Conservation (phyloP, 768 basidiomycete genomes). For the Lentinula sp. region DNA sequence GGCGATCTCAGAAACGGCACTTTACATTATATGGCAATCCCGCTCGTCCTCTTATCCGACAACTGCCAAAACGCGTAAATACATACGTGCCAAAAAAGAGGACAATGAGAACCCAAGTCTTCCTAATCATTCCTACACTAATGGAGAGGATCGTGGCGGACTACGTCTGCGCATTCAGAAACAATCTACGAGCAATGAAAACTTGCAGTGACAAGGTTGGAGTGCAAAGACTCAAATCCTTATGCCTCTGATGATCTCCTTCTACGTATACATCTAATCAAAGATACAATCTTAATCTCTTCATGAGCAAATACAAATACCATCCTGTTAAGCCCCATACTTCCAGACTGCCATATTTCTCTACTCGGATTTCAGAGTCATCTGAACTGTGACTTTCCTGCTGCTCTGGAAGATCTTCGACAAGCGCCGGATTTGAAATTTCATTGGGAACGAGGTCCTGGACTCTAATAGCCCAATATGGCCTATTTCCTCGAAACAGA, state of each 20-base stretch:
- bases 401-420: neutral
- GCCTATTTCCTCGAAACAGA: slow-evolving; percentile 48
- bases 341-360: slow-evolving; percentile 46
- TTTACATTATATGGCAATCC: slow-evolving; percentile 73
- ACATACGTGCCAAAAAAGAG: slow-evolving; percentile 24
- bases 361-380: slow-evolving; percentile 36
- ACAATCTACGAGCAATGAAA: neutral
- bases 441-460: slow-evolving; percentile 43
- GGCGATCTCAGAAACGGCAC: slow-evolving; percentile 59
- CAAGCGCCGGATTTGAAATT: neutral
- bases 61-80: neutral
- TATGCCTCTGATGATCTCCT: slow-evolving; percentile 1
- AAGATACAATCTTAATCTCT: slow-evolving; percentile 38
- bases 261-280: neutral
- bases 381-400: slow-evolving; percentile 6
- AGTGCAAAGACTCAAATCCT: neutral
- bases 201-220: no score
- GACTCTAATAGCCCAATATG: slow-evolving; percentile 67
- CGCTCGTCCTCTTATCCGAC: slow-evolving; percentile 22
- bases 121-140: neutral
- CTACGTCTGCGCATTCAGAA: slow-evolving; percentile 6
- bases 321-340: slow-evolving; percentile 85
- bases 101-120: slow-evolving; percentile 16
- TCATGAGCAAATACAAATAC: slow-evolving; percentile 67
- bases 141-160: neutral